phyloP scores from a whole-genome alignment of 2,329 filamentous ascomycete genomes.

The Penicillium occitanis region DNA sequence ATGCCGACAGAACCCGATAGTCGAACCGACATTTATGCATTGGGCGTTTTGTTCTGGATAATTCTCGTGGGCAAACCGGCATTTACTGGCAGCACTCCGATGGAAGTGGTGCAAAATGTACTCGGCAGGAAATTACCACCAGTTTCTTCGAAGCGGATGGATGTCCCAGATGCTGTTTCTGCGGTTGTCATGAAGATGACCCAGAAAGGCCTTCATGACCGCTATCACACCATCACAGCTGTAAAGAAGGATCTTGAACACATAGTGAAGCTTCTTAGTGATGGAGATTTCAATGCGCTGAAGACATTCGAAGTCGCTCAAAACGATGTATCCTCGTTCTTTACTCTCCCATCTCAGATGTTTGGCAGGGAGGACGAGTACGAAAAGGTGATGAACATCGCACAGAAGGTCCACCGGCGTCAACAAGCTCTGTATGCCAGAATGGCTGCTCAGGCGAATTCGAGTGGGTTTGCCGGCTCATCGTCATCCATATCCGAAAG shows the following conservation, averaged over 20 bases:
- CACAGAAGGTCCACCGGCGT: constrained; percentile 71
- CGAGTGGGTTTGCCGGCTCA: constrained; percentile 52
- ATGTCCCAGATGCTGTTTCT: constrained; percentile 79
- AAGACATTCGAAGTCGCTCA: constrained; percentile 73
- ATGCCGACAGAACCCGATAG: constrained; percentile 90
- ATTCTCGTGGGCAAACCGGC: constrained; percentile 76
- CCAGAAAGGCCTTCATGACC: constrained; percentile 79
- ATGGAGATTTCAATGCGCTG: constrained; percentile 71
- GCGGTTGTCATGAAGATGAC: constrained; percentile 90
- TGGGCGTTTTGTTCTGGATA: constrained; percentile 87
- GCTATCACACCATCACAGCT: constrained; percentile 86
- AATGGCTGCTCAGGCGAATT: constrained; percentile 31
- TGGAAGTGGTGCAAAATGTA: constrained; percentile 90
- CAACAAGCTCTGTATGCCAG: constrained; percentile 49
- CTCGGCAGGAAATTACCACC: constrained; percentile 74
- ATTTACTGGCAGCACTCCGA: constrained; percentile 74
- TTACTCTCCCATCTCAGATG: constrained; percentile 77
- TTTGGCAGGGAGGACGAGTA: constrained; percentile 76
- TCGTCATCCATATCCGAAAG: constrained; percentile 54
- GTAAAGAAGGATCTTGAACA: constrained; percentile 76
- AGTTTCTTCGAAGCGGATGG: constrained; percentile 73
- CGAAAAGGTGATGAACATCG: constrained; percentile 67
- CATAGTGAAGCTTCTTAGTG: constrained; percentile 70
- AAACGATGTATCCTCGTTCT: constrained; percentile 90
- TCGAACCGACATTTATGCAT: constrained; percentile 88